Conservation (phyloP, 495 filamentous ascomycete species). For the Annulohypoxylon moriforme region DNA sequence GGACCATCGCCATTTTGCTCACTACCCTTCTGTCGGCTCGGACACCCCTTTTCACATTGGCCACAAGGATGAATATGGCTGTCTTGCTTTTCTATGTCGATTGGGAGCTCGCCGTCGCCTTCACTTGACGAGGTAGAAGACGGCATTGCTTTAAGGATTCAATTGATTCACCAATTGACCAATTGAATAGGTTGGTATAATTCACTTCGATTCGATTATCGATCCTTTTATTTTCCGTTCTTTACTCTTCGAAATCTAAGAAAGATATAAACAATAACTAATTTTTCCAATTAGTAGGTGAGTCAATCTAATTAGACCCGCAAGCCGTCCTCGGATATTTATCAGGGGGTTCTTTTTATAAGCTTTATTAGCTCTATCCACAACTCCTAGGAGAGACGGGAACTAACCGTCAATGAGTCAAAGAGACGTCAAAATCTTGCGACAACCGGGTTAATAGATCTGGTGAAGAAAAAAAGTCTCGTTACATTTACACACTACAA, state of each 20-base stretch:
- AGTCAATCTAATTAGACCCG: slow-evolving; percentile 2
- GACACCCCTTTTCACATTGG: background rate
- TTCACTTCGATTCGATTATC: background rate
- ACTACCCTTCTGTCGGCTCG: slow-evolving; percentile 15
- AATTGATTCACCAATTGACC: background rate
- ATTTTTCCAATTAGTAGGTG: background rate
- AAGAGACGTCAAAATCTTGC: slow-evolving; percentile 3
- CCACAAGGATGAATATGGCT: background rate
- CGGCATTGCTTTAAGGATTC: slow-evolving; percentile 25
- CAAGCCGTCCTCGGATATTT: slow-evolving; percentile 11
- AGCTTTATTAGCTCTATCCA: slow-evolving; percentile 1
- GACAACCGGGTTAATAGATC: background rate
- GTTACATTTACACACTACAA: slow-evolving; percentile 12
- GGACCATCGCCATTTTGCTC: background rate
- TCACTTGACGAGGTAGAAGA: slow-evolving; percentile 32
- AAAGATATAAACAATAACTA: background rate
- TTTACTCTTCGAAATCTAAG: background rate
- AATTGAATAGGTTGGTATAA: background rate
- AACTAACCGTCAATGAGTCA: slow-evolving; percentile 2
- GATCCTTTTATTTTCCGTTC: background rate
- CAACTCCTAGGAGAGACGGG: background rate
- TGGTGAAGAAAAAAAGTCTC: background rate
- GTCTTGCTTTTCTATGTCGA: slow-evolving; percentile 42
- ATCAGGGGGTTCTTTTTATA: slow-evolving; percentile 2
- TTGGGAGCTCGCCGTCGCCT: slow-evolving; percentile 41